Evolutionary conservation across 73 alveolate species (phyloP).

Genomic region (Paraurostyla sp.): DNA sequence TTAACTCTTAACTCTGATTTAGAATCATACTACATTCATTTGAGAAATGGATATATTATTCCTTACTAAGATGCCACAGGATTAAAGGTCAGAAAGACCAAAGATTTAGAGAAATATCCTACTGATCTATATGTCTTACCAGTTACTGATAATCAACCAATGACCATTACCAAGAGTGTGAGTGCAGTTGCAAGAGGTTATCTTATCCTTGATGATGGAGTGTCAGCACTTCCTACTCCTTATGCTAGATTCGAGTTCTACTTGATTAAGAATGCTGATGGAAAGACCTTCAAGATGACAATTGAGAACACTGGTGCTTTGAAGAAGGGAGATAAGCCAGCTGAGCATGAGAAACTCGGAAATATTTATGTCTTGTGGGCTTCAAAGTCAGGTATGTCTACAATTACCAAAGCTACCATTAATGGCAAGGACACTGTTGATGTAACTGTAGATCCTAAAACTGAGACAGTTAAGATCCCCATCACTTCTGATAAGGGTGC

Average conservation of each 20-base stretch:
- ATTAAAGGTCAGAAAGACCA: conserved; percentile 70
- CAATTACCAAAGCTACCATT: neutral
- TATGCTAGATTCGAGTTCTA: conserved; percentile 21
- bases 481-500: neutral
- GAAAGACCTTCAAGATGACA: neutral
- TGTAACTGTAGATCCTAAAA: neutral
- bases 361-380: conserved; percentile 1
- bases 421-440: neutral
- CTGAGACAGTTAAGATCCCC: neutral
- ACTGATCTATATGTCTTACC: conserved; percentile 69
- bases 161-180: conserved; percentile 14
- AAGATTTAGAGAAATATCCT: conserved; percentile 71
- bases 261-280: neutral
- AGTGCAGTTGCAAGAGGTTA: conserved; percentile 50
- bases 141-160: conserved; percentile 16
- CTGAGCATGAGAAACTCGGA: neutral
- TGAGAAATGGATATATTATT: conserved; percentile 86
- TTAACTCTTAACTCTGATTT: conserved; percentile 57
- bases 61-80: conserved; percentile 83
- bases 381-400: neutral
- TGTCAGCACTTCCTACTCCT: neutral
- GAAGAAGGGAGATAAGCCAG: neutral
- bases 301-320: neutral
- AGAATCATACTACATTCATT: conserved; percentile 78
- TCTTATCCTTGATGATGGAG: conserved; percentile 9